Conservation (phyloP, 305 asterid species). For the Nicotiana rustica region DNA sequence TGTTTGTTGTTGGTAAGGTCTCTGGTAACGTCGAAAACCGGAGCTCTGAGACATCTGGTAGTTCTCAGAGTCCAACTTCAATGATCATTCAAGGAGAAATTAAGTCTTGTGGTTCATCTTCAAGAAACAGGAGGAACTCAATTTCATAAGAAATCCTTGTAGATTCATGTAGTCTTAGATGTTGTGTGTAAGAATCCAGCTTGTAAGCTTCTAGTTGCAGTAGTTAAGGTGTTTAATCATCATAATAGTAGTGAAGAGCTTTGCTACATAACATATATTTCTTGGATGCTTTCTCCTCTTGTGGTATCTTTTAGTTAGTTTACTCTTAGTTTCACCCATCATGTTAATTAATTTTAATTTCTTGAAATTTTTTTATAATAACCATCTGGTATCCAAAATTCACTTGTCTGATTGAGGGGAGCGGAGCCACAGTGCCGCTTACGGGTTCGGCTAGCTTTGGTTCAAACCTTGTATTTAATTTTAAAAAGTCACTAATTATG, state of each 20-base stretch:
- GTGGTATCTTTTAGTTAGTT: not conserved
- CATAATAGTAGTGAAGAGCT: not conserved
- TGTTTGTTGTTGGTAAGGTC: conserved; percentile 74
- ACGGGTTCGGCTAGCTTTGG: too few species aligned
- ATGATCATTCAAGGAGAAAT: conserved; percentile 58
- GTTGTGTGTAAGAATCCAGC: not conserved
- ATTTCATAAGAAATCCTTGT: conserved; percentile 55
- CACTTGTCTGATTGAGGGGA: too few species aligned
- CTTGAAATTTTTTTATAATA: not conserved
- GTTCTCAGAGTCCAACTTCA: conserved; percentile 85
- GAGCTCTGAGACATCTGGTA: conserved; percentile 84
- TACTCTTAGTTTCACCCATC: not conserved
- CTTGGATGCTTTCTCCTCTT: not conserved
- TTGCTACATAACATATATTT: not conserved
- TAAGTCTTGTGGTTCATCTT: conserved; percentile 57
- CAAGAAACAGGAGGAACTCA: conserved; percentile 77
- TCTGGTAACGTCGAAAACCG: conserved; percentile 63
- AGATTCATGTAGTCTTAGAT: conserved; percentile 21
- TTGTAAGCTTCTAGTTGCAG: not conserved
- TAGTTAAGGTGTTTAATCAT: conserved; percentile 15
- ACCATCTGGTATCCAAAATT: not conserved
- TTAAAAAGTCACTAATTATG: too few species aligned
- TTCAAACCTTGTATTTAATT: not conserved
- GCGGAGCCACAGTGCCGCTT: too few species aligned
- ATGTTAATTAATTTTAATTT: not conserved